Percentiles rank a stretch among this genome's conserved stretches.
Conservation (phyloP, 441 rosid genomes). For the Cnidoscolus chayamansa region DNA sequence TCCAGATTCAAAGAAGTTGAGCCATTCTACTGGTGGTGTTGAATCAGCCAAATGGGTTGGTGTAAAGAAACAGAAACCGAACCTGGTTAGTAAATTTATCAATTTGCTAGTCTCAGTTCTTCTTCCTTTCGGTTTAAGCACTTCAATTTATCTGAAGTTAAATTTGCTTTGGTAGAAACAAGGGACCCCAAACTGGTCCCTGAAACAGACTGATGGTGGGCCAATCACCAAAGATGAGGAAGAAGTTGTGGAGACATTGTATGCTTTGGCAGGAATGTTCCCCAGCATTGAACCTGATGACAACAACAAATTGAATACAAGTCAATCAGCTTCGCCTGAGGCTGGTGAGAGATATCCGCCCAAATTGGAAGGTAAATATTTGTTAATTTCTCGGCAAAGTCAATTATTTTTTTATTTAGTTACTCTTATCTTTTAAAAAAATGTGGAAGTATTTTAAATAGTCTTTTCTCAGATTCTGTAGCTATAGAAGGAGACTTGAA, state of each 20-base stretch:
- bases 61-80: conserved; percentile 42
- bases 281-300: conserved; percentile 29
- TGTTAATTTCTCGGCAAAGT: background rate
- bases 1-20: conserved; percentile 53
- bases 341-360: conserved; percentile 26
- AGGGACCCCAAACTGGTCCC: conserved; percentile 40
- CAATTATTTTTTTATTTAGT: too few relatives aligned
- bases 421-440: background rate
- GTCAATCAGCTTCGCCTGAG: conserved; percentile 31
- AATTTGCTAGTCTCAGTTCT: conserved; percentile 21
- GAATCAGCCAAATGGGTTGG: conserved; percentile 41
- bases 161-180: conserved; percentile 38
- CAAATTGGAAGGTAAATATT: conserved; percentile 29
- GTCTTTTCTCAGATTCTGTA: conserved; percentile 20
- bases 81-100: conserved; percentile 46
- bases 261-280: conserved; percentile 78
- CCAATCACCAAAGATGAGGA: conserved; percentile 88
- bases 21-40: conserved; percentile 34
- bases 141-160: conserved; percentile 16
- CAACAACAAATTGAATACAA: conserved; percentile 26
- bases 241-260: conserved; percentile 83
- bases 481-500: conserved; percentile 34
- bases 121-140: conserved; percentile 22
- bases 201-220: conserved; percentile 36
- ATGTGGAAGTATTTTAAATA: conserved; percentile 2